A percentile compares a stretch with the other conserved stretches of the same genome.
Conservation (phyloP, 257 asterid genomes). For the Rubia yunnanensis region DNA sequence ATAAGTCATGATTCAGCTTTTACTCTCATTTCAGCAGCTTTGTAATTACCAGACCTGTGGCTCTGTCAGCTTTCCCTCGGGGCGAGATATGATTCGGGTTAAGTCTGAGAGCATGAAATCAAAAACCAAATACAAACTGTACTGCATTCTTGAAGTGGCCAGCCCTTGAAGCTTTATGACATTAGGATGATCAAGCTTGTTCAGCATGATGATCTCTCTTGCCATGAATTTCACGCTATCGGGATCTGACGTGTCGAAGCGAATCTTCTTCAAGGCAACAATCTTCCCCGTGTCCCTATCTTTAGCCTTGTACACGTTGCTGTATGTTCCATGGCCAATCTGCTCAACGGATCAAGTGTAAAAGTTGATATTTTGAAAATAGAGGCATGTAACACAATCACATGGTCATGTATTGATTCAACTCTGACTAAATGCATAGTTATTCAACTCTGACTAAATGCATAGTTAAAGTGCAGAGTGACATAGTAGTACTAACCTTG, state of each 20-base stretch:
- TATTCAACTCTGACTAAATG: neutral
- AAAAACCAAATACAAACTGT: constrained; percentile 66
- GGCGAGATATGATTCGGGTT: constrained; percentile 39
- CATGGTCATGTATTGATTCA: neutral
- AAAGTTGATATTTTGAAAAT: too few species aligned
- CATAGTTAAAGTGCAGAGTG: neutral
- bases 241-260: constrained; percentile 73
- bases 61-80: constrained; percentile 47
- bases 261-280: constrained; percentile 70
- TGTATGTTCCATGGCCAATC: constrained; percentile 86
- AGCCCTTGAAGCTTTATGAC: constrained; percentile 70
- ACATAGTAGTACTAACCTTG: constrained; percentile 33
- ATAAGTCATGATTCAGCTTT: neutral
- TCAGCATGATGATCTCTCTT: constrained; percentile 63
- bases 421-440: too few species aligned
- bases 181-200: constrained; percentile 69
- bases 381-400: neutral
- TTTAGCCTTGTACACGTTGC: constrained; percentile 75
- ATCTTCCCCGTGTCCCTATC: constrained; percentile 51
- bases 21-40: neutral
- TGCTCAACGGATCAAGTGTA: constrained; percentile 20
- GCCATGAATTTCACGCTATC: constrained; percentile 77
- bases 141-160: constrained; percentile 90
- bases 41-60: constrained; percentile 45
- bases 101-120: constrained; percentile 68